These are phyloP conservation scores for Lactifluus volemus DNA, from an alignment of 768 basidiomycete species.

Conservation along the genomic window DNA sequence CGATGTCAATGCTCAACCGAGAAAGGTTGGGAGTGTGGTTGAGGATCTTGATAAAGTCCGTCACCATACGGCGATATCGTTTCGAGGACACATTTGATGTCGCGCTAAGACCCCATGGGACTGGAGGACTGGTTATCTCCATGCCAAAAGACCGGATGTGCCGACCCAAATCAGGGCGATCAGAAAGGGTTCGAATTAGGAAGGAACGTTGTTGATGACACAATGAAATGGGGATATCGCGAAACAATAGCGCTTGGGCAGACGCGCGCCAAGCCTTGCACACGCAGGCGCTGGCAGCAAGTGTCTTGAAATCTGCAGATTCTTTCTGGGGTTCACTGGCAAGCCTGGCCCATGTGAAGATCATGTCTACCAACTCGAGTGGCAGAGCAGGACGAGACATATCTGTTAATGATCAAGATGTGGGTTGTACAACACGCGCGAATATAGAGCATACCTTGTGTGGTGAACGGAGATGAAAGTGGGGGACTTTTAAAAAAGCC, in stretches of 20 bases:
- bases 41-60: constrained; percentile 10
- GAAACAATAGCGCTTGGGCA: constrained; percentile 8
- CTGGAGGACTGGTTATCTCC: constrained; percentile 7
- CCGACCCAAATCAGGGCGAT: constrained; percentile 4
- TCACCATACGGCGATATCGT: background rate
- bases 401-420: background rate
- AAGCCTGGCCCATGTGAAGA: constrained; percentile 10
- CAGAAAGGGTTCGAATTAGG: background rate
- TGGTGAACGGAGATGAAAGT: background rate
- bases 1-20: constrained; percentile 12
- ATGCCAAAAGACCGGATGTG: constrained; percentile 15
- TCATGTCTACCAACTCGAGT: constrained; percentile 12
- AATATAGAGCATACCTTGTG: background rate
- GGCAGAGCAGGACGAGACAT: constrained; percentile 3
- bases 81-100: background rate
- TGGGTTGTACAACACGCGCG: background rate
- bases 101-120: constrained; percentile 1
- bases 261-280: constrained; percentile 12
- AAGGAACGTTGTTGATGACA: constrained; percentile 3
- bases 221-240: constrained; percentile 10
- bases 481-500: too few relatives aligned
- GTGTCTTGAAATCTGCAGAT: constrained; percentile 3
- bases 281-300: constrained; percentile 6
- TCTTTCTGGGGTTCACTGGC: background rate
- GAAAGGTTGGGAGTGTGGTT: constrained; percentile 4